Evolutionary conservation across 768 basidiomycete genomes (phyloP), one percentile per base, ranked within the genome.

Genomic region (Boletellus emodensis): DNA sequence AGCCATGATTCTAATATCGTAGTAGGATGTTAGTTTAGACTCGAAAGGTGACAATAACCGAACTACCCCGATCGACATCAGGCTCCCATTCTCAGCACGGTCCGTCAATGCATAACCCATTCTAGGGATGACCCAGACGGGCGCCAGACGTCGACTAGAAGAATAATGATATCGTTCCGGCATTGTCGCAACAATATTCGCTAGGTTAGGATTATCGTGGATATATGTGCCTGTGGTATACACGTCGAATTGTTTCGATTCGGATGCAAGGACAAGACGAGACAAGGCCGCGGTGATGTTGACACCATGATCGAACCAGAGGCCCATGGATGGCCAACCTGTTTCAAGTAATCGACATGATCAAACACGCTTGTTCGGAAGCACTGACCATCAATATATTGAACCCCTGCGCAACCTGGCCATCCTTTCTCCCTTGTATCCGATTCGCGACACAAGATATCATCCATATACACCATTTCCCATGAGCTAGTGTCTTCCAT

Each of bases 291-390:
- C 70, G 7, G 79, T 70, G 8, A 66, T 65, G 62, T 92, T 85
- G 3, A 75, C 71, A n/a, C 67, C 67, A 1, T 74, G 55, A n/a
- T 72, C 61, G 70, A 94, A 91, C 40, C 91, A 80, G 40, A 94
- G 65, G 1, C 93, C 92, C 77, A 90, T 86, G 0, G 85, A 79
- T 13, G 90, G 92, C 90, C 90, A 93, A 26, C 93, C 82, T 81
- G 61, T 89, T 85, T 40, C 22, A 20, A 40, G 39, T 10, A 13
- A 30, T 22, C 33, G 35, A 40, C 26, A 24, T 39, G 22, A 8
- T 43, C 12, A 4, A 39, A 38, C 11, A 28, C n/a, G n/a, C n/a
- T 24, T 30, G 10, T 36, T 33, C 10, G 11, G 7, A 46, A 36
- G 37, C 11, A 39, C 44, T 22, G 35, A 67, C 60, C 55, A 39